Evolutionary conservation across 192 early-diverging fungal genomes (phyloP).

Genomic region (Phycomyces blakesleeanus): DNA sequence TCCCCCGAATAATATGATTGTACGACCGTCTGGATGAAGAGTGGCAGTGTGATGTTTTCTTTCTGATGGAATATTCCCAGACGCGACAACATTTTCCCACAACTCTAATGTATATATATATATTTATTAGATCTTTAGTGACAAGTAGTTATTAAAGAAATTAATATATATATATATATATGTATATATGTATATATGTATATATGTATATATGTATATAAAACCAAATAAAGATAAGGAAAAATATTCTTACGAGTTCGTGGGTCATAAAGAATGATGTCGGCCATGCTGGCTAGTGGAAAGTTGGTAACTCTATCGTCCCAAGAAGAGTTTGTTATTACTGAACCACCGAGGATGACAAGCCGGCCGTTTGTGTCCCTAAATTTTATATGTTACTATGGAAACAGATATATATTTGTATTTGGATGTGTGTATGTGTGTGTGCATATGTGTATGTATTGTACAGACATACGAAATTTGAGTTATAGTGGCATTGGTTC

Average conservation of each 20-base stretch:
- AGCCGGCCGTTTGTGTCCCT: constrained; percentile 11
- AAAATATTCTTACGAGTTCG: constrained; percentile 7
- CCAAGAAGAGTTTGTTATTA: not conserved
- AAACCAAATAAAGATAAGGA: not conserved
- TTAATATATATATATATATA: no score
- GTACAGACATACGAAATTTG: constrained; percentile 12
- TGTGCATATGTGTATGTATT: no score
- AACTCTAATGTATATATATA: constrained; percentile 3
- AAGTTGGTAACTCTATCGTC: not conserved
- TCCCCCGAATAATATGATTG: constrained; percentile 9
- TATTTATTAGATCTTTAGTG: no score
- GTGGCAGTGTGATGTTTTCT: constrained; percentile 19
- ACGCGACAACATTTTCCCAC: constrained; percentile 11
- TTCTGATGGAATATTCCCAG: constrained; percentile 5
- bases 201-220: no score
- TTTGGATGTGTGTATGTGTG: no score
- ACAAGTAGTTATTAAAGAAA: no score
- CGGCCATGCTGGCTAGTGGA: not conserved
- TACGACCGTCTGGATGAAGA: constrained; percentile 8
- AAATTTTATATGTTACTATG: no score
- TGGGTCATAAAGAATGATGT: constrained; percentile 9
- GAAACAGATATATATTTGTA: no score
- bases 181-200: no score
- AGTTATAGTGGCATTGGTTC: constrained; percentile 8
- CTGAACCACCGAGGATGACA: constrained; percentile 3